Base-by-base conservation (phyloP, 1,284 basidiomycete species). In the Cryptococcus wingfieldii region DNA sequence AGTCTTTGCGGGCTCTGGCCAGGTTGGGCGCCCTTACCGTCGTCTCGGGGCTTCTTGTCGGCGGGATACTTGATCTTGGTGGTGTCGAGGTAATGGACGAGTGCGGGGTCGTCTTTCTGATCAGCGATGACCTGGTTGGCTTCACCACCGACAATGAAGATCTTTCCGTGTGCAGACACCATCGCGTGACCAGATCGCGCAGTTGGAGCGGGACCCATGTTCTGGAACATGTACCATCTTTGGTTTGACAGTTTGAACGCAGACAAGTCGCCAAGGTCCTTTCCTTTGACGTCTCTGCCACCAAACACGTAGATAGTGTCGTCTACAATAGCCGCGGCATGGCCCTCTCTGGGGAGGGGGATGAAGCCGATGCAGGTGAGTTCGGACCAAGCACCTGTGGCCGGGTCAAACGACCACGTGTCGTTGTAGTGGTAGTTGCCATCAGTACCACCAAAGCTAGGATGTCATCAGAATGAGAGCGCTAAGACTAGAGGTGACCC, bases 401-500 rank as follows among this genome's bases (percentile, higher is more conserved):
- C 82, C 47, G 93, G 81, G 74, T 97, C 93, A 76, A 92, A 98
- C 27, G 87, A 83, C 96, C 96, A 99, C 5, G 95, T 98, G 72
- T 99, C 96, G 76, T 98, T 98, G 79, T 99, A 99, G 76, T 98
- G 96, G 77, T 91, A 98, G 72, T 90, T 87, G 27, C 94, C 95
- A 69, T 99, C 96, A 5, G 96, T 99, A 51, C 96, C 96, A 47
- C 96, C 96, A 68, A 99, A 98, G 54, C 92, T 92, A 68, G n/a
- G n/a, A 23, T 8, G 28, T 34, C 50, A 6, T 50, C 48, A 50
- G 34, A 4, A 38, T 14, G 23, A 37, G 14, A 39, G 18, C 31
- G 31, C 31, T 3, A 34, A 10, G 31, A 34, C 31, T 10, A 34
- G 2, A 10, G 6, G 10, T 34, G 31, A 80, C 85, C 56, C 77